These are phyloP conservation scores for Rhodotorula diobovata DNA, from an alignment of 768 basidiomycete genomes.

Conservation along the genomic window DNA sequence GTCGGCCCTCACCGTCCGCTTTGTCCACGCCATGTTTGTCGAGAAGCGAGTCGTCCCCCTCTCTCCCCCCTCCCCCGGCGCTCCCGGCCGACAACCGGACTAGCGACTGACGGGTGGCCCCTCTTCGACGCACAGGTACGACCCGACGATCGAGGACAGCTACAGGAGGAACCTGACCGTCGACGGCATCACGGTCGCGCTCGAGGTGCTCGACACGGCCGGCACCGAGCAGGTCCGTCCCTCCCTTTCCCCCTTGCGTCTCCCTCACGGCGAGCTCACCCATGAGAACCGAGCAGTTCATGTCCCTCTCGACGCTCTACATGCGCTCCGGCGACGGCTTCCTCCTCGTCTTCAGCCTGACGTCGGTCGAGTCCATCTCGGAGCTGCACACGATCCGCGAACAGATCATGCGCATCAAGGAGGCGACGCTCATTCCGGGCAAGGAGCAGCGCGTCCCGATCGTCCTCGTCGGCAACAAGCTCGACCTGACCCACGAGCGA, in stretches of 20 bases:
- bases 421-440: too few species aligned
- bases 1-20: constrained; percentile 93
- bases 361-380: constrained; percentile 35
- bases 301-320: constrained; percentile 43
- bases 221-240: constrained; percentile 53
- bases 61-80: neutral
- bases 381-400: constrained; percentile 39
- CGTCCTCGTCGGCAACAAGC: constrained; percentile 44
- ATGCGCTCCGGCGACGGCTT: constrained; percentile 44
- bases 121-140: constrained; percentile 45
- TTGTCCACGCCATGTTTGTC: constrained; percentile 62
- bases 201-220: constrained; percentile 44
- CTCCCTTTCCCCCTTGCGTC: neutral
- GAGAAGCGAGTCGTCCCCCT: neutral
- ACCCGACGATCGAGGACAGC: constrained; percentile 78
- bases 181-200: constrained; percentile 38
- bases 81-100: neutral
- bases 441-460: constrained; percentile 31
- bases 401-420: constrained; percentile 43
- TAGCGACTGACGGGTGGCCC: neutral
- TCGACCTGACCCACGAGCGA: constrained; percentile 41
- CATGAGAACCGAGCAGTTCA: constrained; percentile 29
- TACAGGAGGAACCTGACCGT: constrained; percentile 40
- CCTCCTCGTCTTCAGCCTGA: constrained; percentile 43
- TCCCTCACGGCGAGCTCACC: neutral